Percentiles rank a stretch among this genome's conserved stretches.
Evolutionary conservation across 108 stramenopile species (phyloP).

Genomic region (Cyclotella sp.): DNA sequence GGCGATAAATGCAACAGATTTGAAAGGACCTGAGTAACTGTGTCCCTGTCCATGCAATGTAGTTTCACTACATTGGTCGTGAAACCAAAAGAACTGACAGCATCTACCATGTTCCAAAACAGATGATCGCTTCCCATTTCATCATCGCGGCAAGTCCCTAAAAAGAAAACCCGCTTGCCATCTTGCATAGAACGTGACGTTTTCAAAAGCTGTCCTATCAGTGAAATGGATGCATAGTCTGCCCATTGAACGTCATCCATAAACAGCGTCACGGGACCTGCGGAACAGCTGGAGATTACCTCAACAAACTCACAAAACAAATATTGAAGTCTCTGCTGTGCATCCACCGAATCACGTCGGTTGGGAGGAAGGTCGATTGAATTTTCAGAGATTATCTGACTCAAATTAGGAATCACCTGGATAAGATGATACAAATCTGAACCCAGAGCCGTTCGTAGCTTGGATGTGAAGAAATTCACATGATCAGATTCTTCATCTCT

Average conservation of each 20-base stretch:
- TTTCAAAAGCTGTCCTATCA: conserved; percentile 19
- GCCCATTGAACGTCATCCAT: conserved; percentile 43
- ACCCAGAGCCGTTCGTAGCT: conserved; percentile 8
- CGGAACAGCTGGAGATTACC: conserved; percentile 17
- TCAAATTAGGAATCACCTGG: conserved; percentile 17
- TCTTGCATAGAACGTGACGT: not conserved
- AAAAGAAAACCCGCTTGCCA: not conserved
- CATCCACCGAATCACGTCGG: conserved; percentile 10
- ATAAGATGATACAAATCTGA: conserved; percentile 3
- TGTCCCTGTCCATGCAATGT: conserved; percentile 4
- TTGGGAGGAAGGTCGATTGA: not conserved
- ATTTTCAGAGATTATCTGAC: not conserved
- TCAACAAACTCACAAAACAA: conserved; percentile 23
- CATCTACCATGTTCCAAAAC: not conserved
- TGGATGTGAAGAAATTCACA: not conserved
- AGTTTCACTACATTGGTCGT: conserved; percentile 1
- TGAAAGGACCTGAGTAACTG: conserved; percentile 17
- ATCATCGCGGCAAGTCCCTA: conserved; percentile 26
- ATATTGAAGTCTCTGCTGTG: conserved; percentile 23
- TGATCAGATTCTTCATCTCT: not conserved
- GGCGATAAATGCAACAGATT: conserved; percentile 12
- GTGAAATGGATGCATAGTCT: conserved; percentile 10
- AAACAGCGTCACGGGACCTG: conserved; percentile 17
- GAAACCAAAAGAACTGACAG: conserved; percentile 5
- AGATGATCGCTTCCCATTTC: conserved; percentile 21